Evolutionary conservation across 768 basidiomycete species (phyloP).

Genomic region (Russula sp.): DNA sequence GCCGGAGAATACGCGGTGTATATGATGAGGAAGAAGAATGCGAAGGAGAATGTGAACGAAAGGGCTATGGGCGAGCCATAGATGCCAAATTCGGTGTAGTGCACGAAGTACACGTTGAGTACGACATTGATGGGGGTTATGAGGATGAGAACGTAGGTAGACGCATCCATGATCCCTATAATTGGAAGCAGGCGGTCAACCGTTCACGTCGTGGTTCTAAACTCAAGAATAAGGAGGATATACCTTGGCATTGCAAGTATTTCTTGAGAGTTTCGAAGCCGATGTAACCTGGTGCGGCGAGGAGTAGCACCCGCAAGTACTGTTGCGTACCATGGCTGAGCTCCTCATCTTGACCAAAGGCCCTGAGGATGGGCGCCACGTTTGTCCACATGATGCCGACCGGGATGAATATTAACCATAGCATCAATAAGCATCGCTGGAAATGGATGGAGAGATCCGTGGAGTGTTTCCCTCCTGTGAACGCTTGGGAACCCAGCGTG

Average conservation of each 20-base stretch:
- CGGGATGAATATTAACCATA: conserved; percentile 65
- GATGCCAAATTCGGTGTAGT: conserved; percentile 59
- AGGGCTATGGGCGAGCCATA: conserved; percentile 67
- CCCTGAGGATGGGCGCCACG: conserved; percentile 58
- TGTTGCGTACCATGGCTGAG: conserved; percentile 60
- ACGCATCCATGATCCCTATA: conserved; percentile 72
- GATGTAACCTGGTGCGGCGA: conserved; percentile 70
- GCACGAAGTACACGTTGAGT: conserved; percentile 60
- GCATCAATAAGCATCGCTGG: conserved; percentile 62
- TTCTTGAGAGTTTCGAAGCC: conserved; percentile 77
- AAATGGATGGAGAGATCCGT: conserved; percentile 69
- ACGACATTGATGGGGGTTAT: conserved; percentile 64
- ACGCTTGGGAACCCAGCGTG: conserved; percentile 75
- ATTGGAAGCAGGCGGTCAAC: not conserved
- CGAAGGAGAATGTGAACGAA: conserved; percentile 67
- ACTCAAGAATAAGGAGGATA: not conserved
- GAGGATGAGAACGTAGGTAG: conserved; percentile 60
- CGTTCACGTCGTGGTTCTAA: not conserved
- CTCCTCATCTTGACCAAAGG: conserved; percentile 56
- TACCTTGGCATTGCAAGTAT: conserved; percentile 77
- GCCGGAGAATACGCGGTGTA: conserved; percentile 49
- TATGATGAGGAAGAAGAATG: conserved; percentile 53
- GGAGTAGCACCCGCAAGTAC: conserved; percentile 61
- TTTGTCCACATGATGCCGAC: conserved; percentile 61
- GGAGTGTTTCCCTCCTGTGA: conserved; percentile 57